Evolutionary conservation across 2,329 filamentous ascomycete genomes (phyloP).

Genomic region (Coleophoma cylindrospora): DNA sequence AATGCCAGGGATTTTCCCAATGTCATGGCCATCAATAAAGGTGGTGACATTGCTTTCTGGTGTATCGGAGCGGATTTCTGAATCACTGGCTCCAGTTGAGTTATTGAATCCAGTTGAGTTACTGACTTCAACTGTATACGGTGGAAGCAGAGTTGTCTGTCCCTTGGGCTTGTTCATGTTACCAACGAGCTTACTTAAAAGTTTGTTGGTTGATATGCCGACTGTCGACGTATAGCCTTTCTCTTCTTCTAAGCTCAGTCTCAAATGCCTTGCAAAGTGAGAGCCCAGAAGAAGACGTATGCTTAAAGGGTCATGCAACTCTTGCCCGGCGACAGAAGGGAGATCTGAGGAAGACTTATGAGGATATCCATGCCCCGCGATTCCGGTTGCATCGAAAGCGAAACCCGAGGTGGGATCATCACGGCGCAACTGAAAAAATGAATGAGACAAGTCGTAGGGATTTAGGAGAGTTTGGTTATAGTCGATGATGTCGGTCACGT

Average conservation of each 20-base stretch:
- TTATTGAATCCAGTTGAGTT: neutral
- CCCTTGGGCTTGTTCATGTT: constrained; percentile 79
- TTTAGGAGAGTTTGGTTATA: constrained; percentile 77
- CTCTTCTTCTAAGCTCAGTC: constrained; percentile 65
- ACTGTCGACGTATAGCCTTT: constrained; percentile 84
- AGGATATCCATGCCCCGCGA: constrained; percentile 50
- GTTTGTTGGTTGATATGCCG: constrained; percentile 82
- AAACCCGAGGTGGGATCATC: constrained; percentile 79
- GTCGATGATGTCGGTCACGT: constrained; percentile 80
- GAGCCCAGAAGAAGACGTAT: constrained; percentile 70
- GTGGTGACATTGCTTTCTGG: constrained; percentile 45
- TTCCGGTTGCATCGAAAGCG: constrained; percentile 62
- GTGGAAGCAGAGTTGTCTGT: constrained; percentile 78
- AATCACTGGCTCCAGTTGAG: neutral
- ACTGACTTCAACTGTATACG: constrained; percentile 33
- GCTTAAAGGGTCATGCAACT: constrained; percentile 12
- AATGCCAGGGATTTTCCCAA: constrained; percentile 80
- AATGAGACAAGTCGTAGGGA: constrained; percentile 52
- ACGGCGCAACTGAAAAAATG: constrained; percentile 75
- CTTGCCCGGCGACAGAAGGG: neutral
- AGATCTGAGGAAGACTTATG: constrained; percentile 1
- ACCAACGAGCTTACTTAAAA: constrained; percentile 80
- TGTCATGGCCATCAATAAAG: constrained; percentile 72
- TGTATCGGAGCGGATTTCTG: constrained; percentile 7
- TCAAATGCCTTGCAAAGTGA: constrained; percentile 72